Evolutionary conservation across 352 stramenopile genomes (phyloP), one percentile per base, ranked within the genome.

Genomic region (Globisporangium nagaii): DNA sequence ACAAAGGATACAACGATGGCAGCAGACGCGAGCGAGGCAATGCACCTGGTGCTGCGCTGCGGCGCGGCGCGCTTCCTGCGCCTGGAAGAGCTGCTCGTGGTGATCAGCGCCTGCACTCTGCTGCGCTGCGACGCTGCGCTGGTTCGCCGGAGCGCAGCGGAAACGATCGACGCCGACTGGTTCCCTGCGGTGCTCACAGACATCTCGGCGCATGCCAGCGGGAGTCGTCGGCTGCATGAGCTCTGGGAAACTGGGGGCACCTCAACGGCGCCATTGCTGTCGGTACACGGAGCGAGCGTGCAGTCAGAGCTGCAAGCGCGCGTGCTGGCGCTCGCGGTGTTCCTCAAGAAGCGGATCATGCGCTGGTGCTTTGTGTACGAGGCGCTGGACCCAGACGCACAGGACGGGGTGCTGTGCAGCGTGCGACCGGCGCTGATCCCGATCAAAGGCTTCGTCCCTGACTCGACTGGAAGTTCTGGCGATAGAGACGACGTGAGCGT

Each of bases 321-420:
- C 17, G 40, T 65, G 27, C 4, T 70, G 15, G 34, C 47, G 28
- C 44, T 56, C 25, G 53, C 54, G 3, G 41, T 47, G 27, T 67
- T 71, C 27, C 44, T 71, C 34, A 43, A 67, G 28, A 50, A 53
- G 30, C 53, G 58, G 17, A 24, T 66, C 4, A 32, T 50, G 40
- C 61, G 45, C 32, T 71, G 58, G 59, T 65, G 63, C 54, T 64
- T 71, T 20, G 34, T 46, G 11, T 61, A 56, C 28, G 48, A 60
- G 3, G 39, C 53, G 6, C 46, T 53, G 2, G 45, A 53, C 10
- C 25, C 35, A 10, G 31, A 53, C 2, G 10, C 27, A 20, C 19
- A 1, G 7, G 19, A 28, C 6, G 39, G 50, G 5, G 12, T 46
- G 24, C 48, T 56, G 8, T 45, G 35, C 11, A 56, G 48, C 32